These are phyloP conservation scores for Dalechampia spathulata DNA, from an alignment of 441 rosid genomes.

Conservation along the genomic window DNA sequence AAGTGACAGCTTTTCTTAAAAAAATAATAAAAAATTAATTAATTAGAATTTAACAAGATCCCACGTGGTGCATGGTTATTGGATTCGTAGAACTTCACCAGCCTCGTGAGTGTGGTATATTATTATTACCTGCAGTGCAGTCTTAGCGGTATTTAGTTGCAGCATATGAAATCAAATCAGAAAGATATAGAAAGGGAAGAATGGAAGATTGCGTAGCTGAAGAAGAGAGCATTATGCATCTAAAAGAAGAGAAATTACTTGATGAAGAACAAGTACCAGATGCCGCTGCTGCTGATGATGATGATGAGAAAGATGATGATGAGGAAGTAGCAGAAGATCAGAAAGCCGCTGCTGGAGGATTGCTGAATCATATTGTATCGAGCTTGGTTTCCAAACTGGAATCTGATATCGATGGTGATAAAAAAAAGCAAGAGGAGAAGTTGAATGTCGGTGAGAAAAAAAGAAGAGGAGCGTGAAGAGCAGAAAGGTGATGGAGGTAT, in stretches of 20 bases:
- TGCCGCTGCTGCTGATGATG: background rate
- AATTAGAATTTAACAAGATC: too few relatives aligned
- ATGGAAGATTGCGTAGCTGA: constrained; percentile 53
- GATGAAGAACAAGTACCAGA: constrained; percentile 17
- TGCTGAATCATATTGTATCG: constrained; percentile 23
- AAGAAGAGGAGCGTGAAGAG: constrained; percentile 19
- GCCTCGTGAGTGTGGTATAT: too few relatives aligned
- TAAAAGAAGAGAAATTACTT: constrained; percentile 3
- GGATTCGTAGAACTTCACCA: too few relatives aligned
- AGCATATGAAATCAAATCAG: too few relatives aligned
- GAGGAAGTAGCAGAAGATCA: constrained; percentile 17
- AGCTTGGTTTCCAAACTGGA: constrained; percentile 17
- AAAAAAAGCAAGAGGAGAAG: constrained; percentile 2
- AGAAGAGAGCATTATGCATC: constrained; percentile 29
- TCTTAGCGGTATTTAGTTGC: too few relatives aligned
- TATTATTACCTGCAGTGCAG: too few relatives aligned
- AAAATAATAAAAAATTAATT: too few relatives aligned
- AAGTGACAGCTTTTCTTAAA: too few relatives aligned
- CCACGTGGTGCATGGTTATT: too few relatives aligned
- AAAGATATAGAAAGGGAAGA: too few relatives aligned
- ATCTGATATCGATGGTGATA: constrained; percentile 3
- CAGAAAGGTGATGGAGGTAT: constrained; percentile 27
- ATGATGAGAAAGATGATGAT: constrained; percentile 1
- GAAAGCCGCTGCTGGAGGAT: constrained; percentile 9
- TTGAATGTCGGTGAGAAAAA: constrained; percentile 1